Percentiles rank a stretch among this genome's conserved stretches.
Conservation (phyloP, 768 basidiomycete species). For the Fistulinella prunicolor region DNA sequence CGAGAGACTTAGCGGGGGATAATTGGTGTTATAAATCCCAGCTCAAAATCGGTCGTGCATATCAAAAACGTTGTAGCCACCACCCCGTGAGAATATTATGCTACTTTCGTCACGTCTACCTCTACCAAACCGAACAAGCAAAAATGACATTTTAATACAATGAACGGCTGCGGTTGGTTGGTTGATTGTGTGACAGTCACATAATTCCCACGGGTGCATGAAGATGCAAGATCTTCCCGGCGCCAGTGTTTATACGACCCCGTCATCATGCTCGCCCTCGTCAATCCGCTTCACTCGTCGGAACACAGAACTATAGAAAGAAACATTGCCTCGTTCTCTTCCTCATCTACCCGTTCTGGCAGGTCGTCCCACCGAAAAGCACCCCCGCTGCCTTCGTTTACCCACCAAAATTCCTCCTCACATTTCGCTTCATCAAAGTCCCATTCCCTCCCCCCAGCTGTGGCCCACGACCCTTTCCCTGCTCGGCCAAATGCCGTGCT, state of each 20-base stretch:
- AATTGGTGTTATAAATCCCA: slow-evolving; percentile 30
- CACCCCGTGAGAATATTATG: slow-evolving; percentile 28
- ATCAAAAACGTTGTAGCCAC: slow-evolving; percentile 31
- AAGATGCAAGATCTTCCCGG: slow-evolving; percentile 11
- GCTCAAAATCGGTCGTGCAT: slow-evolving; percentile 33
- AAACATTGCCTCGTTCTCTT: slow-evolving; percentile 17
- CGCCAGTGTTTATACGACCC: slow-evolving; percentile 9
- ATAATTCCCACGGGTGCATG: slow-evolving; percentile 19
- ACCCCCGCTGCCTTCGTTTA: slow-evolving; percentile 24
- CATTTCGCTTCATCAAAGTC: slow-evolving; percentile 18
- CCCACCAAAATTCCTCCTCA: slow-evolving; percentile 23
- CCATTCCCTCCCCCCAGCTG: slow-evolving; percentile 20
- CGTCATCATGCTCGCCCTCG: slow-evolving; percentile 48
- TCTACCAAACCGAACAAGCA: no score
- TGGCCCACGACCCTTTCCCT: slow-evolving; percentile 25
- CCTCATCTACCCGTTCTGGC: slow-evolving; percentile 21
- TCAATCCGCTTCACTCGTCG: slow-evolving; percentile 37
- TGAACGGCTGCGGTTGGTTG: no score
- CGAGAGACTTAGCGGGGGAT: slow-evolving; percentile 12
- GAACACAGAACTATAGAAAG: slow-evolving; percentile 31
- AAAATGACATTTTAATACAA: no score
- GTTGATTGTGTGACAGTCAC: slow-evolving; percentile 18
- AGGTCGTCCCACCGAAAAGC: slow-evolving; percentile 31
- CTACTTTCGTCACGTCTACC: slow-evolving; percentile 15
- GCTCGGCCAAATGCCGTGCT: slow-evolving; percentile 17